Base-by-base conservation (phyloP, 2,329 filamentous ascomycete genomes). In the Colletotrichum musae region DNA sequence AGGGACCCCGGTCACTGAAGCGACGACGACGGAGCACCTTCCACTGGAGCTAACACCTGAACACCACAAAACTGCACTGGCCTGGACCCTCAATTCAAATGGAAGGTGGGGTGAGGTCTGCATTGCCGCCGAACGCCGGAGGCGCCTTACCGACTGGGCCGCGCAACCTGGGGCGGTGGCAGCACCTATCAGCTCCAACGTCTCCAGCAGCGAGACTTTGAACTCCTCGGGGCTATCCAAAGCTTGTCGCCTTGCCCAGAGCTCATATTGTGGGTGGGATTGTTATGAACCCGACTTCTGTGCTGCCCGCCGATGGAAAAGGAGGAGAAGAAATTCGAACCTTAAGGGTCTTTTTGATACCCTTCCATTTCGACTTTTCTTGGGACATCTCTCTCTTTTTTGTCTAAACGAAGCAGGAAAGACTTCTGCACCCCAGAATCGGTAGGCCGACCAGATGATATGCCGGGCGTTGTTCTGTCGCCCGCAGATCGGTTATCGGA, bases 51-150 rank as follows among this genome's bases (percentile, higher is more conserved):
- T 48, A 39, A 32, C 45, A 48, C 48, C 28, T 28, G 50, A 36
- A 36, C 32, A 24, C 21, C 21, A 24, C 21, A 24, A 24, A 24
- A 24, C 21, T 24, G 21, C 32, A 36, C 32, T 36, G 32, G 51
- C 45, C 43, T 58, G 41, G 41, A 58, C 41, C 57, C 32, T 43
- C 28, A 60, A 43, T 54, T 43, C 54, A 36, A 7, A 10, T 36
- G 32, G 15, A 58, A 52, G 51, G 67, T 66, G 62, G 51, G 56
- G 57, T 57, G 62, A 67, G 67, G 50, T 24, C 53, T 53, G 57
- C 26, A 60, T 60, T 56, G 62, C 57, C 62, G 67, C 62, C 66
- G 66, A 60, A 57, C 56, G 62, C 62, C 66, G 66, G 62, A 69
- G 62, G 39, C 48, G 28, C 60, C 48, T 41, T 47, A 54, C 59